Percentiles rank a stretch among this genome's conserved stretches.
These are phyloP conservation scores for Filobasidium floriforme DNA, from an alignment of 768 basidiomycete species.

Conservation along the genomic window DNA sequence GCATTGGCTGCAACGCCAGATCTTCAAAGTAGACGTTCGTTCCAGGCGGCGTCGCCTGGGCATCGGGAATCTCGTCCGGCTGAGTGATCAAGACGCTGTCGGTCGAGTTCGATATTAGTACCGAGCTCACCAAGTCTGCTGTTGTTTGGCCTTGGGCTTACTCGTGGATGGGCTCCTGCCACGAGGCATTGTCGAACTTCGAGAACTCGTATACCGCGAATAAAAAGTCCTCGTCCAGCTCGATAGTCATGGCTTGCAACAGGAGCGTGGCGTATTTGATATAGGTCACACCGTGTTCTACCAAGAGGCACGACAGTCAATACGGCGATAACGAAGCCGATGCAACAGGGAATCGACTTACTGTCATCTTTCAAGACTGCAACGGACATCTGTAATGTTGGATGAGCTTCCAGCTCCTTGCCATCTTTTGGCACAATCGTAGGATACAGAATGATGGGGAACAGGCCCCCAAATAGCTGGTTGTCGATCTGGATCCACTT, in stretches of 20 bases:
- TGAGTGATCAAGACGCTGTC: conserved; percentile 64
- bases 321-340: too few relatives aligned
- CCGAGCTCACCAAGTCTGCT: not conserved
- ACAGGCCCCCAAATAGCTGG: conserved; percentile 90
- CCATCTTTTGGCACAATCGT: conserved; percentile 64
- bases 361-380: conserved; percentile 91
- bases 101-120: not conserved
- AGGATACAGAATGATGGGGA: conserved; percentile 89
- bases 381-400: conserved; percentile 79
- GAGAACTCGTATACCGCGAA: conserved; percentile 86
- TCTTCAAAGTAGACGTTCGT: conserved; percentile 91
- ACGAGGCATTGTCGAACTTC: conserved; percentile 81
- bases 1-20: conserved; percentile 87
- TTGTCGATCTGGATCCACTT: conserved; percentile 93
- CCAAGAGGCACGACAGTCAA: not conserved
- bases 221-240: conserved; percentile 93
- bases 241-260: conserved; percentile 86
- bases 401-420: conserved; percentile 68
- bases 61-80: conserved; percentile 54
- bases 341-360: conserved; percentile 41
- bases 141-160: conserved; percentile 45
- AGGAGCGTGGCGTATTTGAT: conserved; percentile 94
- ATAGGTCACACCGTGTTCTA: conserved; percentile 97
- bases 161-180: conserved; percentile 73
- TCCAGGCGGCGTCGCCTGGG: conserved; percentile 47